Percentiles rank a stretch among this genome's conserved stretches.
These are phyloP conservation scores for Globisporangium emineosum DNA, from an alignment of 352 stramenopile genomes.

Conservation along the genomic window DNA sequence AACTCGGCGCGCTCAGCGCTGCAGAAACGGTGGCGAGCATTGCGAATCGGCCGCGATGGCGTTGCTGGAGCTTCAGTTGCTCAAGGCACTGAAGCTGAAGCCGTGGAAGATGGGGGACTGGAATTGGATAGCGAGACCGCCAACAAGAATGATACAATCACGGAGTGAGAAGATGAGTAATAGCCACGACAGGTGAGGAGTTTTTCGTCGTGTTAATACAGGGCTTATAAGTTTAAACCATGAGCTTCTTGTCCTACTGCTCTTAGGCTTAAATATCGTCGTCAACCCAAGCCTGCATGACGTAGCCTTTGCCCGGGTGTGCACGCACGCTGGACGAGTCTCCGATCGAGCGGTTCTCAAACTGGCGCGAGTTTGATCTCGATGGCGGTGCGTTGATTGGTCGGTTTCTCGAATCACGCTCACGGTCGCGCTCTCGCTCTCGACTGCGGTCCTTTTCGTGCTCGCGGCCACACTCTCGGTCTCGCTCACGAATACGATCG, in stretches of 20 bases:
- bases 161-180: background rate
- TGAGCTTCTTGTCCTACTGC: background rate
- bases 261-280: constrained; percentile 31
- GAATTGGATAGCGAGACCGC: background rate
- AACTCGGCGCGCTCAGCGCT: constrained; percentile 45
- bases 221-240: background rate
- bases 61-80: background rate
- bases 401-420: constrained; percentile 9
- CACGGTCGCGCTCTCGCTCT: constrained; percentile 20
- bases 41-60: constrained; percentile 18
- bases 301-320: constrained; percentile 37
- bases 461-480: too few relatives aligned
- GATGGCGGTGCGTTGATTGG: background rate
- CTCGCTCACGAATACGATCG: too few relatives aligned
- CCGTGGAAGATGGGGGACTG: background rate
- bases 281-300: constrained; percentile 73
- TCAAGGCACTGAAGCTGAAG: background rate
- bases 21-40: constrained; percentile 49
- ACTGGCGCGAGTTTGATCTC: constrained; percentile 16
- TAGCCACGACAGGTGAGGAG: background rate
- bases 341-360: constrained; percentile 15
- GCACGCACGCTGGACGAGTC: constrained; percentile 14
- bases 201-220: background rate
- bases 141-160: background rate
- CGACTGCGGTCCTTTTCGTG: too few relatives aligned